phyloP scores from a whole-genome alignment of 1,139 yeast species.

The Magnusiomyces suaveolens region DNA sequence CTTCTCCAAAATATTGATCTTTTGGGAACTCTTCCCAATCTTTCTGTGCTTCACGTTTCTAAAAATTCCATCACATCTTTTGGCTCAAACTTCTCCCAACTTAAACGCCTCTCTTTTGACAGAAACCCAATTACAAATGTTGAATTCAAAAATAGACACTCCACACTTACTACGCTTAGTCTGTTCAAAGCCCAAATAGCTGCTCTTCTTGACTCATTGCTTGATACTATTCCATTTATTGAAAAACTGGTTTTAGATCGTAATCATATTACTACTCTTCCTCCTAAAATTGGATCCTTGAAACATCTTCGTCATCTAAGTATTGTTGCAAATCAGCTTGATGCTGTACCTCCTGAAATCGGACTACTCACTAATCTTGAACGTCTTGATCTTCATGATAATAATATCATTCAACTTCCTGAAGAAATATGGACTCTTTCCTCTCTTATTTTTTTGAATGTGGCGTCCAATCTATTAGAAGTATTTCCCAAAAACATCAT shows the following conservation, averaged over 20 bases:
- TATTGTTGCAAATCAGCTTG: conserved; percentile 64
- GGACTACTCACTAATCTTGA: conserved; percentile 53
- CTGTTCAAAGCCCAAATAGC: conserved; percentile 76
- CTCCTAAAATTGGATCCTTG: conserved; percentile 56
- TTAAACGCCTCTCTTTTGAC: conserved; percentile 41
- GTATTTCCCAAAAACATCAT: conserved; percentile 45
- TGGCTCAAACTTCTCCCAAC: conserved; percentile 36
- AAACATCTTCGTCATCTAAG: conserved; percentile 56
- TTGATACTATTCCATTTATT: conserved; percentile 52
- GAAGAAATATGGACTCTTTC: conserved; percentile 58
- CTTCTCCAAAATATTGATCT: conserved; percentile 54
- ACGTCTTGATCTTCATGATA: conserved; percentile 73
- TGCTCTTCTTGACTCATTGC: conserved; percentile 55
- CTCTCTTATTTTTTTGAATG: conserved; percentile 52
- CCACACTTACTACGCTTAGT: conserved; percentile 60
- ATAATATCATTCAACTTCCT: conserved; percentile 67
- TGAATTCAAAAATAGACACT: conserved; percentile 47
- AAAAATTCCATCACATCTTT: conserved; percentile 71
- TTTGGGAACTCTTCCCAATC: conserved; percentile 51
- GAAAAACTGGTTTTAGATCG: conserved; percentile 72
- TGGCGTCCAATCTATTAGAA: conserved; percentile 69
- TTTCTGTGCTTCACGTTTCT: conserved; percentile 66
- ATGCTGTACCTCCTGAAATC: conserved; percentile 59
- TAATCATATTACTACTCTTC: conserved; percentile 72
- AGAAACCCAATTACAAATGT: conserved; percentile 77